Evolutionary conservation across 164 flowering plant species (phyloP), one percentile per base, ranked within the genome.

Genomic region (Brasenia schreberi): DNA sequence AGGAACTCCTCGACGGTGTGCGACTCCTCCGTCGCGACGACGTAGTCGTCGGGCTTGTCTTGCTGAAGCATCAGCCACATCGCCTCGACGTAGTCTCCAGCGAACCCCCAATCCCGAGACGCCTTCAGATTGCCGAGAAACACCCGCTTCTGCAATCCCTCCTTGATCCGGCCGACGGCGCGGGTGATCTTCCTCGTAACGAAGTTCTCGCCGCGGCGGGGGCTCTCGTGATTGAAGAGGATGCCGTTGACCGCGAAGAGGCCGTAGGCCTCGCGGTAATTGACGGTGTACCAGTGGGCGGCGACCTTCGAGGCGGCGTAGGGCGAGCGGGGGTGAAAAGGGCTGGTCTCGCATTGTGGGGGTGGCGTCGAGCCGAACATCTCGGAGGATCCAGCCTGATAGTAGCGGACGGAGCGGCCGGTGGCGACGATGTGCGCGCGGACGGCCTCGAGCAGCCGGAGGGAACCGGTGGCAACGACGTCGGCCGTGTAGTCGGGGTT

Each of bases 61-160:
- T 89, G 96, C 83, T 94, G 97, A 66, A 94, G 82, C 99, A 94
- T 91, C 85, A 94, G n/a, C 97, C 99, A 94, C 99, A 94, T 94
- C 17, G 97, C 99, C 81, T 91, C 97, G 61, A 94, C 99, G 44
- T 91, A 91, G 70, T 91, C 97, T 42, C 97, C 97, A 0, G 96
- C 97, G 64, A 94, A 89, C 0, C 98, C 98, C 98, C 98, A 94
- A 43, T 90, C 98, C 71, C 97, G 77, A 10, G 89, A 82, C 0
- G 96, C 96, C 75, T 81, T 82, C 72, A 90, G 53, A 71, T 94
- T 91, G 66, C 98, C 98, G 73, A 94, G 62, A 70, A 90, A 91
- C 66, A 94, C 72, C 76, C 86, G 89, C 75, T 81, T 87, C 88
- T 94, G 97, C 66, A 94, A 68, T 64, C 96, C 98, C 9, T 83